These are phyloP conservation scores for Hypomyces perniciosus DNA, from an alignment of 2,329 filamentous ascomycete genomes.

Conservation along the genomic window DNA sequence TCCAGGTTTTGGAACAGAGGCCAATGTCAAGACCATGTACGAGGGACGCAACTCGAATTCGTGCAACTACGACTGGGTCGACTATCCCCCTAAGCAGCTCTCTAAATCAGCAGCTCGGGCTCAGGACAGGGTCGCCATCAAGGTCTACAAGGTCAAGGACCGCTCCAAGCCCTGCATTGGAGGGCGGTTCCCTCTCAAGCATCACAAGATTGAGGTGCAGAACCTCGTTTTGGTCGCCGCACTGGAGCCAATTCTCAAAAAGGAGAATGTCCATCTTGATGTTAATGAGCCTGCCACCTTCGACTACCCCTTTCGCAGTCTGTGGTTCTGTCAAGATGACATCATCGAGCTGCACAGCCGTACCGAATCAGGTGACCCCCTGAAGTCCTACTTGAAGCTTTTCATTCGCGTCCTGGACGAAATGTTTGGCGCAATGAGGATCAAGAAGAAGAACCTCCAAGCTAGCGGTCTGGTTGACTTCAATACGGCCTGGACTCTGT, in stretches of 20 bases:
- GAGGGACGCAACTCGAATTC: conserved; percentile 26
- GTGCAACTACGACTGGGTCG: conserved; percentile 30
- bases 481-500: conserved; percentile 39
- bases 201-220: conserved; percentile 37
- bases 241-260: conserved; percentile 37
- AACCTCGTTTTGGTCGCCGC: conserved; percentile 36
- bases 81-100: conserved; percentile 37
- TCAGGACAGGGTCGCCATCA: conserved; percentile 38
- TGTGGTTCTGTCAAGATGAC: conserved; percentile 41
- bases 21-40: conserved; percentile 34
- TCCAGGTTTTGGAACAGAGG: conserved; percentile 24
- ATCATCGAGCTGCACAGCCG: conserved; percentile 28
- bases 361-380: conserved; percentile 20
- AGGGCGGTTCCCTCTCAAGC: conserved; percentile 33
- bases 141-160: conserved; percentile 42
- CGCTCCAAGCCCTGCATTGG: conserved; percentile 32
- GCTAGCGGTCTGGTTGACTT: conserved; percentile 35
- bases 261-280: conserved; percentile 35
- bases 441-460: conserved; percentile 31
- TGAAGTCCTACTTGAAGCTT: conserved; percentile 35
- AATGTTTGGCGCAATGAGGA: conserved; percentile 35
- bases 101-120: conserved; percentile 31
- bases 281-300: conserved; percentile 32
- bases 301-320: conserved; percentile 32
- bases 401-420: conserved; percentile 37